These are phyloP conservation scores for Maudiozyma serrabonitensis DNA, from an alignment of 805 yeast species.

Conservation along the genomic window DNA sequence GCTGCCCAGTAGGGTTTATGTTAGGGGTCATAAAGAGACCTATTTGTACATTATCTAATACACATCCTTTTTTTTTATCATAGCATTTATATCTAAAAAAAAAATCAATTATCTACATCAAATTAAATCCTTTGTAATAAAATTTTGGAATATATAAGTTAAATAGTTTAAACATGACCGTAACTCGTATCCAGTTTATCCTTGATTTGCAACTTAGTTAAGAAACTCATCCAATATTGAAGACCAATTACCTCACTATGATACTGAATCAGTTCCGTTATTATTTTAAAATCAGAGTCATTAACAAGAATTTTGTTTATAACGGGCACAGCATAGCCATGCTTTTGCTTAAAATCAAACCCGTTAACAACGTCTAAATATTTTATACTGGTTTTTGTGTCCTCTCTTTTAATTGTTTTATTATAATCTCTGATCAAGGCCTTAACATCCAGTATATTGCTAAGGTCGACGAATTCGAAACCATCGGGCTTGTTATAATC, in stretches of 20 bases:
- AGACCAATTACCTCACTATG: constrained; percentile 6
- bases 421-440: constrained; percentile 7
- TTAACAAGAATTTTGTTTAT: constrained; percentile 13
- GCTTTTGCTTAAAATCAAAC: constrained; percentile 19
- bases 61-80: background rate
- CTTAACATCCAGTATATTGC: constrained; percentile 1
- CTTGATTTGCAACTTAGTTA: constrained; percentile 6
- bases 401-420: background rate
- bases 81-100: background rate
- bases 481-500: constrained; percentile 14
- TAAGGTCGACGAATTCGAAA: constrained; percentile 7
- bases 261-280: constrained; percentile 2
- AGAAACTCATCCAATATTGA: constrained; percentile 11
- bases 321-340: constrained; percentile 20
- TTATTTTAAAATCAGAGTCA: constrained; percentile 5
- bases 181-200: constrained; percentile 7
- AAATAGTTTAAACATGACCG: constrained; percentile 1
- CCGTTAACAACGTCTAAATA: constrained; percentile 22
- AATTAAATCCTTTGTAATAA: background rate
- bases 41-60: background rate
- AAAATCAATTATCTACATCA: background rate
- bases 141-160: too few relatives aligned
- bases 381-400: constrained; percentile 3
- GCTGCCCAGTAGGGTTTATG: background rate
- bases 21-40: background rate